Base-by-base conservation (phyloP, 176 grass and related monocot species). In the Avena atlantica region DNA sequence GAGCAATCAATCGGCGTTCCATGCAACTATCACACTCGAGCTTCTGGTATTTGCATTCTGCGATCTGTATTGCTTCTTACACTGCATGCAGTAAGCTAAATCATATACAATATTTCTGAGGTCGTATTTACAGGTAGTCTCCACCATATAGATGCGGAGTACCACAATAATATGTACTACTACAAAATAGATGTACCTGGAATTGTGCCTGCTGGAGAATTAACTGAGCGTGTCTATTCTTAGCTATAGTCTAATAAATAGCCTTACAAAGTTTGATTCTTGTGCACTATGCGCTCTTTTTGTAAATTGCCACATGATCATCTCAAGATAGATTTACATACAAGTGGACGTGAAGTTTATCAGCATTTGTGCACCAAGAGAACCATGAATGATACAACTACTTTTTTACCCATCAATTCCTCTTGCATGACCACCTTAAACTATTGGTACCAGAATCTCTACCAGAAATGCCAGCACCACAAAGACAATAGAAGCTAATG, bases 401-500 rank as follows among this genome's bases (percentile, higher is more conserved):
- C 21, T 58, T 51, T 44, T 45, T 20, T 14, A 29, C 14, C 40
- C 37, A 86, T 13, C 7, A 2, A 19, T 74, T 66, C 34, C 47
- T 40, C 25, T 78, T 74, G 4, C 55, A 16, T 52, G 23, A 23
- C 49, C 42, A 23, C 49, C 42, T 87, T 81, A 95, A 85, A 90
- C 20, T 59, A 87, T 24, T 23, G 88, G 25, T 66, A 66, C 63
- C 25, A 65, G 62, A 65, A 14, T 65, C 12, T 29, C 70, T 76
- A 90, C 1, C 21, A 90, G 27, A 37, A 57, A 89, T 4, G 65
- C 86, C 29, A 91, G 12, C n/a, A 78, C 62, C 24, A 91, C 81
- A 67, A 91, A 80, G 3, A 81, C 91, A 55, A 81, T 37, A 13
- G 92, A 84, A 21, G 66, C 88, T 44, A 90, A 12, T 58, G 91